These are phyloP conservation scores for Populus hybrid DNA, from an alignment of 441 rosid genomes.

Conservation along the genomic window DNA sequence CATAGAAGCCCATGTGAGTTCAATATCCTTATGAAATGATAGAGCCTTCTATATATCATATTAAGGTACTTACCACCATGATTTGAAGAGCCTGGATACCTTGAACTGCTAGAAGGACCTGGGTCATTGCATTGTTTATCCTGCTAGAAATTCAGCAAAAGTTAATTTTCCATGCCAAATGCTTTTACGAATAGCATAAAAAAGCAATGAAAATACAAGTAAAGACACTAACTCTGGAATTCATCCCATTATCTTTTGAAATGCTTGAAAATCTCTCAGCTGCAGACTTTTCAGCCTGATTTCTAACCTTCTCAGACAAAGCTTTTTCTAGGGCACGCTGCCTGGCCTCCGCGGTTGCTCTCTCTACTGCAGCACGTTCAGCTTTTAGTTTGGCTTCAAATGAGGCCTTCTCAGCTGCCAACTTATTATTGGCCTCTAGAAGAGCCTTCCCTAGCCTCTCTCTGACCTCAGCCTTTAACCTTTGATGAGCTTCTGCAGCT, in stretches of 20 bases:
- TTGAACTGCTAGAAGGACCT: conserved; percentile 38
- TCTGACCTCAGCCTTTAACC: conserved; percentile 45
- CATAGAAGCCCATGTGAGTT: not conserved
- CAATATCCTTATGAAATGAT: not conserved
- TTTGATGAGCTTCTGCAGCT: conserved; percentile 57
- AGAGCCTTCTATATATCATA: not conserved
- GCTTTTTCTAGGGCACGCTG: conserved; percentile 89
- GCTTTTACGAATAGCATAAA: conserved; percentile 9
- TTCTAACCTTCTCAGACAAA: conserved; percentile 60
- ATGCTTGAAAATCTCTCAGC: conserved; percentile 31
- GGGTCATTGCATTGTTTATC: conserved; percentile 48
- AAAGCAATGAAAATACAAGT: conserved; percentile 6
- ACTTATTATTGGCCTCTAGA: conserved; percentile 42
- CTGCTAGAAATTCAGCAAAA: conserved; percentile 35
- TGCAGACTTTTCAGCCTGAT: conserved; percentile 27
- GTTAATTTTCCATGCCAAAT: conserved; percentile 15
- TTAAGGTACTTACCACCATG: conserved; percentile 30
- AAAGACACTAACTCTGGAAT: conserved; percentile 46
- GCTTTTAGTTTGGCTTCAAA: conserved; percentile 71
- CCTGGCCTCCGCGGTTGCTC: conserved; percentile 73
- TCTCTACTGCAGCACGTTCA: conserved; percentile 51
- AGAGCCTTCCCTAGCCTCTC: conserved; percentile 53
- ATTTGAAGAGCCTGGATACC: conserved; percentile 33
- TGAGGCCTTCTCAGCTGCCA: conserved; percentile 39
- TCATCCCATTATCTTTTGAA: conserved; percentile 42